A percentile compares a stretch with the other conserved stretches of the same genome.
Evolutionary conservation across 2,329 filamentous ascomycete species (phyloP).

Genomic region (Ophiostoma perfectum): DNA sequence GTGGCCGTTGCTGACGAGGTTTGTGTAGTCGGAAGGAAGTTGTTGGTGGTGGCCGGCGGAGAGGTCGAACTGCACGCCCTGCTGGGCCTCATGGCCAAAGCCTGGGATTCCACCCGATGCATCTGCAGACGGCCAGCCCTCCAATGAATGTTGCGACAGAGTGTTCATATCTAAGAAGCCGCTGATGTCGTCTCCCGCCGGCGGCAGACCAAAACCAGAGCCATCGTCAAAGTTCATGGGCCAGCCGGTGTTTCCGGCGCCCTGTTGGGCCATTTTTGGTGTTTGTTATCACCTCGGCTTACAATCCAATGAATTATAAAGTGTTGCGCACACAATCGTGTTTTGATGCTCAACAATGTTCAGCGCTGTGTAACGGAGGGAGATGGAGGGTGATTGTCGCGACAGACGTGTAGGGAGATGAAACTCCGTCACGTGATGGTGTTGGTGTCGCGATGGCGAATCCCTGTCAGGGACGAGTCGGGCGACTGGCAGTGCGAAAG

Average conservation of each 20-base stretch:
- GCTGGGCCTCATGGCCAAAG: slow-evolving; percentile 11
- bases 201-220: slow-evolving; percentile 19
- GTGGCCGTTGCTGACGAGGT: slow-evolving; percentile 9
- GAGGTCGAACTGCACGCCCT: slow-evolving; percentile 12
- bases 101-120: neutral
- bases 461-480: slow-evolving; percentile 7
- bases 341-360: neutral
- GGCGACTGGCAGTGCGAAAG: neutral
- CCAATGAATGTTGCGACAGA: slow-evolving; percentile 22
- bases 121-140: slow-evolving; percentile 21
- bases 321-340: neutral
- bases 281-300: slow-evolving; percentile 19
- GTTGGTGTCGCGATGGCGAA: slow-evolving; percentile 18
- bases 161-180: slow-evolving; percentile 22
- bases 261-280: slow-evolving; percentile 26
- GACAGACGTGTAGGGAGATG: neutral
- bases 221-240: slow-evolving; percentile 23
- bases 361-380: neutral
- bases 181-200: slow-evolving; percentile 19
- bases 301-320: neutral
- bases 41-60: neutral
- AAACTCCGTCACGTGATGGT: slow-evolving; percentile 14
- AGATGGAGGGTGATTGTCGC: neutral
- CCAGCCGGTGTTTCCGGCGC: slow-evolving; percentile 24
- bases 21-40: slow-evolving; percentile 10